These are phyloP conservation scores for Dacryopinax primogenitus DNA, from an alignment of 768 basidiomycete species.

Conservation along the genomic window DNA sequence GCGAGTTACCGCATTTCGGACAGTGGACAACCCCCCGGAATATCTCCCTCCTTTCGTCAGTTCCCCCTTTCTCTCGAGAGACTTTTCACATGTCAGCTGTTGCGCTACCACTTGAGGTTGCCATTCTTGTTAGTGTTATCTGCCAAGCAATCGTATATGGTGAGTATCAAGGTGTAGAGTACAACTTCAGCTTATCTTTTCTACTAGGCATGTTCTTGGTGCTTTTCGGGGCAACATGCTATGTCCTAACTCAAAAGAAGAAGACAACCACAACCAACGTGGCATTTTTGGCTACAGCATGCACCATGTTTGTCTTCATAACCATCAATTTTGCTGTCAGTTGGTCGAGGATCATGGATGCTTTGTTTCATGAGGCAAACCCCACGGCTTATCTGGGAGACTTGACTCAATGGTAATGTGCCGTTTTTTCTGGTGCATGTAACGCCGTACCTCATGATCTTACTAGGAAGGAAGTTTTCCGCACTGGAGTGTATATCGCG, in stretches of 20 bases:
- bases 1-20: too few species aligned
- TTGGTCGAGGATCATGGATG: not conserved
- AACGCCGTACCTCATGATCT: slow-evolving; percentile 26
- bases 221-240: slow-evolving; percentile 25
- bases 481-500: slow-evolving; percentile 28
- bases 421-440: not conserved
- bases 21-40: too few species aligned
- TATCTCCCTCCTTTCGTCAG: not conserved
- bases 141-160: slow-evolving; percentile 22
- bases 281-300: slow-evolving; percentile 26
- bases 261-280: slow-evolving; percentile 24
- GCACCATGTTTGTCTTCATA: slow-evolving; percentile 27
- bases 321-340: slow-evolving; percentile 19
- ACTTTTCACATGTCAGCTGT: not conserved
- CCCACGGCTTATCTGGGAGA: not conserved
- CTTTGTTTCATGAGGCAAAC: not conserved
- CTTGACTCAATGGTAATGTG: not conserved
- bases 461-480: slow-evolving; percentile 30
- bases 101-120: not conserved
- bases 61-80: not conserved
- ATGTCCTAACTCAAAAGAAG: slow-evolving; percentile 24
- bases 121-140: slow-evolving; percentile 21
- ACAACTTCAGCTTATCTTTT: not conserved
- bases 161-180: slow-evolving; percentile 11
- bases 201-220: slow-evolving; percentile 24